Conservation (phyloP, 192 early-diverging fungal genomes). For the Coemansia brasiliensis region DNA sequence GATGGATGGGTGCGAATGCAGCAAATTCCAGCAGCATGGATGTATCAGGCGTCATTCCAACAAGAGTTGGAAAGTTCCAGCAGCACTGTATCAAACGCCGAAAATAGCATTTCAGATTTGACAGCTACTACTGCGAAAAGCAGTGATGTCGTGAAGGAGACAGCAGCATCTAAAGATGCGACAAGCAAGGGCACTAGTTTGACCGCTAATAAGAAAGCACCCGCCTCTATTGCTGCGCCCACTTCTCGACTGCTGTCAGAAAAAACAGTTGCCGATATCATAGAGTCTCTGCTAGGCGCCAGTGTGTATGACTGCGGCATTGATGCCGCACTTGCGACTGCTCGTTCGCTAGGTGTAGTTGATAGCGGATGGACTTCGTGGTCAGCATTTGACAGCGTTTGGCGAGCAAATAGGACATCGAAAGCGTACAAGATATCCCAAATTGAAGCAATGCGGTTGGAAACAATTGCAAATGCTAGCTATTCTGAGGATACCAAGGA, state of each 20-base stretch:
- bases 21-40: slow-evolving; percentile 27
- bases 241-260: slow-evolving; percentile 61
- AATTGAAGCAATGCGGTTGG: slow-evolving; percentile 14
- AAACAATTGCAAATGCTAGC: slow-evolving; percentile 1
- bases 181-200: too few relatives aligned
- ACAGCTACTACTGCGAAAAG: too few relatives aligned
- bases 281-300: slow-evolving; percentile 84
- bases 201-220: background rate
- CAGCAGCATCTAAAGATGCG: background rate
- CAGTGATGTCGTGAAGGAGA: background rate
- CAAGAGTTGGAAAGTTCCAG: background rate
- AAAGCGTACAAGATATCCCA: slow-evolving; percentile 19
- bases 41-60: background rate
- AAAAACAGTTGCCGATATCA: slow-evolving; percentile 82
- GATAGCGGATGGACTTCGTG: slow-evolving; percentile 31
- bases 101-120: too few relatives aligned
- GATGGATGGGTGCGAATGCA: slow-evolving; percentile 33
- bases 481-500: slow-evolving; percentile 9
- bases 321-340: slow-evolving; percentile 56
- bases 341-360: slow-evolving; percentile 57
- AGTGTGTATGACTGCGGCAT: slow-evolving; percentile 62
- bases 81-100: too few relatives aligned
- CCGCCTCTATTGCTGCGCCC: background rate
- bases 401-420: slow-evolving; percentile 13
- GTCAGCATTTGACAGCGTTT: slow-evolving; percentile 21